phyloP scores from a whole-genome alignment of 2,329 filamentous ascomycete genomes.

The Cryphonectria carpinicola region DNA sequence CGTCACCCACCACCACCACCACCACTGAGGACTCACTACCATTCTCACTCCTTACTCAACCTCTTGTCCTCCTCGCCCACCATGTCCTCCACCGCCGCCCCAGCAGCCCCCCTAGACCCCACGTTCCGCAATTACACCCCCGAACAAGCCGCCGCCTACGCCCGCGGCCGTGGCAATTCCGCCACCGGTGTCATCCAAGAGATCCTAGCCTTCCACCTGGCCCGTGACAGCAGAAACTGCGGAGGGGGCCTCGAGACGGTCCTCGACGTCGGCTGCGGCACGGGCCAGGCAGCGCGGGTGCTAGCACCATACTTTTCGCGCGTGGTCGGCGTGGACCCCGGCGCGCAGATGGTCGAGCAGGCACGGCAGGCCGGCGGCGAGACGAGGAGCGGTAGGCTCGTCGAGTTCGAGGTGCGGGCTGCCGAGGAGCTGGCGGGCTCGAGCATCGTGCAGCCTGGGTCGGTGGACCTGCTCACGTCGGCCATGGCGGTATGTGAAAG shows the following conservation, averaged over 20 bases:
- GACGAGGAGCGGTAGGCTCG: constrained; percentile 28
- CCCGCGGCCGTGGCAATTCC: constrained; percentile 32
- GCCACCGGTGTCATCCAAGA: constrained; percentile 30
- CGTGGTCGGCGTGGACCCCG: constrained; percentile 36
- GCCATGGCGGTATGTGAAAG: constrained; percentile 31
- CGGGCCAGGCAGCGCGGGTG: constrained; percentile 36
- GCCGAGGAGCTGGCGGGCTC: constrained; percentile 35
- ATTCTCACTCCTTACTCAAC: too few species aligned
- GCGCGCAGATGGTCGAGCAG: constrained; percentile 35
- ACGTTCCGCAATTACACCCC: constrained; percentile 36
- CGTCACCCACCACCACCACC: too few species aligned
- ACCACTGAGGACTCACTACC: not conserved
- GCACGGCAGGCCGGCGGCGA: constrained; percentile 33
- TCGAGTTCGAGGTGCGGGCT: constrained; percentile 32
- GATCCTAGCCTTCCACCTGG: constrained; percentile 33
- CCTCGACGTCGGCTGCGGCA: constrained; percentile 39
- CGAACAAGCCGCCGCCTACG: constrained; percentile 35
- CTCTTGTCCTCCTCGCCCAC: not conserved
- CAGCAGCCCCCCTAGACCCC: constrained; percentile 28
- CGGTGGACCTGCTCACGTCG: constrained; percentile 36
- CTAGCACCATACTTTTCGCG: constrained; percentile 34
- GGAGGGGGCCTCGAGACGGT: constrained; percentile 23
- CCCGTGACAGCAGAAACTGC: not conserved
- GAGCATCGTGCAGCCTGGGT: constrained; percentile 26
- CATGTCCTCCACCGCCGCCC: not conserved